A percentile compares a stretch with the other conserved stretches of the same genome.
These are phyloP conservation scores for Diphasiastrum complanatum DNA, from an alignment of 83 land plant genomes.

Conservation along the genomic window DNA sequence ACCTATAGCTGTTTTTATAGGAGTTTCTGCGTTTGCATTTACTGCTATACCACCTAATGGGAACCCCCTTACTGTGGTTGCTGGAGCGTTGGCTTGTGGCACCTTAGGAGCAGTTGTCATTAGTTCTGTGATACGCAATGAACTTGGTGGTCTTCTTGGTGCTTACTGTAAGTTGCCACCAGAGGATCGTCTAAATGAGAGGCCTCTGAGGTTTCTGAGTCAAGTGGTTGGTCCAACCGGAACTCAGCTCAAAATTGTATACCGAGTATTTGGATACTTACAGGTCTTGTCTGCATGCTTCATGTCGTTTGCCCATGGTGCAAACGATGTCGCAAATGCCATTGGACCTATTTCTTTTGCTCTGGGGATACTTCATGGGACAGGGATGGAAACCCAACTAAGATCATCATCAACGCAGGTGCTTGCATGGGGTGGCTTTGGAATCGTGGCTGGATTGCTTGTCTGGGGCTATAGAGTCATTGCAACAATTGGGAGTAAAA, in stretches of 20 bases:
- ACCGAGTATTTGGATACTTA: constrained; percentile 92
- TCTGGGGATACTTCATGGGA: constrained; percentile 72
- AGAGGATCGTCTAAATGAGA: neutral
- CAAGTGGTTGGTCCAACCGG: constrained; percentile 88
- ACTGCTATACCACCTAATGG: constrained; percentile 67
- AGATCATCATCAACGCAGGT: constrained; percentile 63
- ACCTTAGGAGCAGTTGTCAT: constrained; percentile 56
- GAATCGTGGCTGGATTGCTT: constrained; percentile 87
- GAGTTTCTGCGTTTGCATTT: constrained; percentile 70
- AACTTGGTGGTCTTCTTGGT: constrained; percentile 70
- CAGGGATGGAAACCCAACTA: constrained; percentile 27
- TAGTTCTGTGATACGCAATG: constrained; percentile 44
- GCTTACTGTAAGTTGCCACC: constrained; percentile 31
- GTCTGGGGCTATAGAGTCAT: constrained; percentile 99
- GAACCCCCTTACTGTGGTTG: constrained; percentile 30
- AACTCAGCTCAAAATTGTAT: constrained; percentile 74
- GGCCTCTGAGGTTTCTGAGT: constrained; percentile 36
- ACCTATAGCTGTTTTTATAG: constrained; percentile 80
- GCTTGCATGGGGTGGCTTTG: constrained; percentile 99
- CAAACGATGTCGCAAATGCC: constrained; percentile 97
- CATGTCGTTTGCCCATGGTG: constrained; percentile 99
- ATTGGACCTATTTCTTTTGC: constrained; percentile 96
- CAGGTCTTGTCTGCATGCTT: constrained; percentile 96
- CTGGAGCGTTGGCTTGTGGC: constrained; percentile 62
- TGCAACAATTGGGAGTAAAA: constrained; percentile 92